These are phyloP conservation scores for Tarenaya hassleriana DNA, from an alignment of 345 rosid genomes.

Conservation along the genomic window DNA sequence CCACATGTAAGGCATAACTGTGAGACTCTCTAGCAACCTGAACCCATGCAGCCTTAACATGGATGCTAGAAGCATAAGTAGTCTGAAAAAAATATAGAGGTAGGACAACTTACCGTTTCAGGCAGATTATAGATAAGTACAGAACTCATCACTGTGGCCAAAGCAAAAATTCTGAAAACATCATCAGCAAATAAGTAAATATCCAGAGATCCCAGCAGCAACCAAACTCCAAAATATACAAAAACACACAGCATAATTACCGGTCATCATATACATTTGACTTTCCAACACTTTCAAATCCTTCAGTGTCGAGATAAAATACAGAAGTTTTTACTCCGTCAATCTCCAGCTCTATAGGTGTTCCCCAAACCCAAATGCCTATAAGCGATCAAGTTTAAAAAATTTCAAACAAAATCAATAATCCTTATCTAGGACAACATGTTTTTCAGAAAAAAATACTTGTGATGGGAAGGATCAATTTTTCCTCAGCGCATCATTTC, in stretches of 20 bases:
- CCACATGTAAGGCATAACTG: no score
- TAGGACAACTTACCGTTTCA: conserved; percentile 69
- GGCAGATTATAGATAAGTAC: conserved; percentile 95
- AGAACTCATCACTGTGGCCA: conserved; percentile 97
- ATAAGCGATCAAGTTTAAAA: conserved; percentile 22
- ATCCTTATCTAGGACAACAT: not conserved
- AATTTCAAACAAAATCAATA: conserved; percentile 9
- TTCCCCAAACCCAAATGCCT: conserved; percentile 99
- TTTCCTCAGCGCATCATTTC: not conserved
- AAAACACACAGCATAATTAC: conserved; percentile 33
- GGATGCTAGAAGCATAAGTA: conserved; percentile 13
- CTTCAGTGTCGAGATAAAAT: conserved; percentile 94
- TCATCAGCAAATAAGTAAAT: conserved; percentile 8
- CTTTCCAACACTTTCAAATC: conserved; percentile 98
- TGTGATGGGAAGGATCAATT: conserved; percentile 1
- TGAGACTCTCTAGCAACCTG: not conserved
- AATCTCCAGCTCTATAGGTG: conserved; percentile 68
- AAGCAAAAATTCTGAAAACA: conserved; percentile 86
- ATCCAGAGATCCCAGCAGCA: not conserved
- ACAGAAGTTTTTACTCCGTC: conserved; percentile 78
- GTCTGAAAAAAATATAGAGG: conserved; percentile 11
- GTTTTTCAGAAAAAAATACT: no score
- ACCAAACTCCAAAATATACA: not conserved
- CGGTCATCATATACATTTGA: conserved; percentile 97
- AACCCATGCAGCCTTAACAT: no score